Percentiles rank a stretch among this genome's conserved stretches.
These are phyloP conservation scores for Metschnikowia hibisci DNA, from an alignment of 805 yeast genomes.

Conservation along the genomic window DNA sequence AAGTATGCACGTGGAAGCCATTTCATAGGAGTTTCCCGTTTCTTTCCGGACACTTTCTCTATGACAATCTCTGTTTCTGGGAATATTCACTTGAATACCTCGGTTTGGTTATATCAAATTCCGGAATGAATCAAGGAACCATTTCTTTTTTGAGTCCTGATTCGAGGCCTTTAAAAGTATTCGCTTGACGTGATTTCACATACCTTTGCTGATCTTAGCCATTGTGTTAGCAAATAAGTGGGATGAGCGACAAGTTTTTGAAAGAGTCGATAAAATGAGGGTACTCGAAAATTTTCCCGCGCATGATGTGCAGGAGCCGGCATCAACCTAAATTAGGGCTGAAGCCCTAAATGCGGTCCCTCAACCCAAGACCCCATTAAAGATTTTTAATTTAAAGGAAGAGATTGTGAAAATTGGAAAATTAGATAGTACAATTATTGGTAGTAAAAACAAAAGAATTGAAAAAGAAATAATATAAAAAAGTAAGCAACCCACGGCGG, in stretches of 20 bases:
- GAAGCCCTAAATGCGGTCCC: slow-evolving; percentile 15
- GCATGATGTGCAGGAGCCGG: slow-evolving; percentile 14
- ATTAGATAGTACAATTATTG: no score
- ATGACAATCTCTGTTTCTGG: no score
- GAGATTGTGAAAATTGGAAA: neutral
- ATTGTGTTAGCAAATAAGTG: slow-evolving; percentile 32
- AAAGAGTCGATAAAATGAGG: slow-evolving; percentile 12
- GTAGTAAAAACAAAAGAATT: neutral
- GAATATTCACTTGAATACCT: no score
- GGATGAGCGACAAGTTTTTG: slow-evolving; percentile 8
- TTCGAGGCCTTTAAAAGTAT: no score
- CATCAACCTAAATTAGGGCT: slow-evolving; percentile 13
- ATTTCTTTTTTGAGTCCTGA: no score
- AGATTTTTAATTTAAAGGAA: no score
- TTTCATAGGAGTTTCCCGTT: no score
- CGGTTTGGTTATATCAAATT: no score
- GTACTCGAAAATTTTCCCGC: slow-evolving; percentile 18
- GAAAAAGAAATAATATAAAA: slow-evolving; percentile 7
- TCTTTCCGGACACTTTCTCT: no score
- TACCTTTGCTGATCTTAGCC: slow-evolving; percentile 67
- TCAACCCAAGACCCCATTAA: neutral
- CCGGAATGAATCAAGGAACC: no score
- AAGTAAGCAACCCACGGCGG: slow-evolving; percentile 55
- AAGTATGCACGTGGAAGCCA: no score
- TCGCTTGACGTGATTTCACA: slow-evolving; percentile 16